Evolutionary conservation across 2,329 filamentous ascomycete species (phyloP), one percentile per base, ranked within the genome.

Genomic region (Colletotrichum costaricense): DNA sequence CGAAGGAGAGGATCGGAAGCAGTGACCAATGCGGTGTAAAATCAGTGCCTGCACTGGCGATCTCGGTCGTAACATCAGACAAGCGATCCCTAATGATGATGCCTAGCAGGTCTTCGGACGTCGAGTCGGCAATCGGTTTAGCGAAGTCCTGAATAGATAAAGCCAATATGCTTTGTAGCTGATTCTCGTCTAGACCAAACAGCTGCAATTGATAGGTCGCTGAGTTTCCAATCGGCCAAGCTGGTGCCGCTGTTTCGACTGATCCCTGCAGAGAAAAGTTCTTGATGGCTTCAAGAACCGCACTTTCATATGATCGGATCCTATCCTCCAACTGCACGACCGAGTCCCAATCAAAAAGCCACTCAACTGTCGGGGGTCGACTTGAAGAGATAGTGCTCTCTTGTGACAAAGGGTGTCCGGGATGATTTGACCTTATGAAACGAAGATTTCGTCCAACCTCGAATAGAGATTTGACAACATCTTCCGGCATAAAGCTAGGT

Each of bases 371-470:
- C 3, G 93, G 92, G 14, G 91, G 88, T 7, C 84, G 81, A 12
- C 85, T 84, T 14, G 83, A 80, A 11, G 79, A 76, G 6, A 90
- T 80, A 6, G 88, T 83, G 30, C 86, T 84, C n/a, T 85, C 78
- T 55, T 86, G 86, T 16, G 90, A 88, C 55, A 97, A 84, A 0
- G 92, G 91, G 79, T 97, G 93, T 2, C 91, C 86, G 5, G 93
- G 89, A 79, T 97, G 93, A 76, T 93, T 91, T 26, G 86, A 84
- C 76, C 91, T 89, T 60, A 97, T 86, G 67, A 97, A 91, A 8
- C 93, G 90, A 60, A 97, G 82, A 79, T 93, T 96, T 77, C 89
- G 90, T 4, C 94, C 95, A 4, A 92, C 93, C 79, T 97, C 94
- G 75, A 96, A 95, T n/a, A 97, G 90, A 5, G 87, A 85, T 63